Evolutionary conservation across 2,329 filamentous ascomycete genomes (phyloP).

Genomic region (Diplodia seriata): DNA sequence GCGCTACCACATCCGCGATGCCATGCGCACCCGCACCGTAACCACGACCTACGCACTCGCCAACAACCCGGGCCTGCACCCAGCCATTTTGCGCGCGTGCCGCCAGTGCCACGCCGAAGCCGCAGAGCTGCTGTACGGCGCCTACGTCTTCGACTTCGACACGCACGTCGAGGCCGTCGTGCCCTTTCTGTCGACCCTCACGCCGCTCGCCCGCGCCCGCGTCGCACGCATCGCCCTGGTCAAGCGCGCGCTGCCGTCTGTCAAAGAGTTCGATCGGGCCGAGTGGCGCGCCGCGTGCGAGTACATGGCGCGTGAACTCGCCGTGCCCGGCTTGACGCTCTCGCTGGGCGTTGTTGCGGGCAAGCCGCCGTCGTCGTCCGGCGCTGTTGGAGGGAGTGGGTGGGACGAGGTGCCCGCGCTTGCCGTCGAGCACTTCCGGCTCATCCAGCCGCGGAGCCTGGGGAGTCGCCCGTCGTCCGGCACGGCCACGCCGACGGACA

Average conservation of each 20-base stretch:
- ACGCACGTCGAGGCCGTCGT: constrained; percentile 65
- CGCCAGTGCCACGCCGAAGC: constrained; percentile 62
- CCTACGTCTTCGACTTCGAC: constrained; percentile 66
- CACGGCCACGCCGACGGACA: constrained; percentile 2
- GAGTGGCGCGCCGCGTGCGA: constrained; percentile 64
- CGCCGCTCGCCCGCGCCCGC: constrained; percentile 55
- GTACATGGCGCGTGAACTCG: constrained; percentile 53
- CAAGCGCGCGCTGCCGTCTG: constrained; percentile 62
- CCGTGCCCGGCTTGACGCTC: constrained; percentile 44
- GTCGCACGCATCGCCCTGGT: constrained; percentile 61
- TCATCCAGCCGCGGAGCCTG: constrained; percentile 37
- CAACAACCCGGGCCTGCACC: constrained; percentile 50
- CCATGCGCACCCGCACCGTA: constrained; percentile 52
- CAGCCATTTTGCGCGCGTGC: constrained; percentile 56
- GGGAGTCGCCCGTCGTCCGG: constrained; percentile 42
- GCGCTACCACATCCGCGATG: constrained; percentile 50
- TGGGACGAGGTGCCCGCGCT: constrained; percentile 56
- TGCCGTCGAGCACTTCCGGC: constrained; percentile 37
- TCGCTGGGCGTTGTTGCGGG: constrained; percentile 64
- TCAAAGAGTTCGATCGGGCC: constrained; percentile 62
- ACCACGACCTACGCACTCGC: constrained; percentile 64
- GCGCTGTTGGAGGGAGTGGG: constrained; percentile 38
- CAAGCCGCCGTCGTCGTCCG: constrained; percentile 45
- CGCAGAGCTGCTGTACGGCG: constrained; percentile 62
- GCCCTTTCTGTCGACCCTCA: constrained; percentile 66